Conservation (phyloP, 208 protist genomes). For the Plasmodiophora brassicae region DNA sequence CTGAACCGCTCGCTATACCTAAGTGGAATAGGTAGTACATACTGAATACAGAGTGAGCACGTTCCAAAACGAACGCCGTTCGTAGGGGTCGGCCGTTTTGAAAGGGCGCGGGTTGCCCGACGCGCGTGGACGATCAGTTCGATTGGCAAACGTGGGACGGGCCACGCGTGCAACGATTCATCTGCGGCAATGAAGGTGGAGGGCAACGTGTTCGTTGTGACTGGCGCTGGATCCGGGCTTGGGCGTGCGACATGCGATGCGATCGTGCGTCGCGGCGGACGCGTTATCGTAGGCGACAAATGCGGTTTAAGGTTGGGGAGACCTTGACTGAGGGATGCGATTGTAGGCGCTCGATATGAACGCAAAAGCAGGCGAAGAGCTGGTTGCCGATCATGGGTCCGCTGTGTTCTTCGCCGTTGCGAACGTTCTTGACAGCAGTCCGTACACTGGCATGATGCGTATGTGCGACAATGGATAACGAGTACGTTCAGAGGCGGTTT, state of each 20-base stretch:
- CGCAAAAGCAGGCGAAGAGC: neutral
- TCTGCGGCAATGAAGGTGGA: slow-evolving; percentile 39
- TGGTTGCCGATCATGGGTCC: neutral
- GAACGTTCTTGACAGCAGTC: neutral
- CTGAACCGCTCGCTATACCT: too few species aligned
- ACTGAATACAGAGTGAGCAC: too few species aligned
- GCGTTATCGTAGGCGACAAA: slow-evolving; percentile 6
- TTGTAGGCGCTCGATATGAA: neutral
- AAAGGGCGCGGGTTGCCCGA: too few species aligned
- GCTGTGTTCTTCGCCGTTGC: neutral
- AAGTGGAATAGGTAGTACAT: too few species aligned
- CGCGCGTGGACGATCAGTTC: too few species aligned
- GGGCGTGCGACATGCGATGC: neutral
- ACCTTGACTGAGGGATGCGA: neutral
- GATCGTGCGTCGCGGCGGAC: neutral
- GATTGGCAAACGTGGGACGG: too few species aligned
- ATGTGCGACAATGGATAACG: neutral
- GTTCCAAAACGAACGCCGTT: too few species aligned
- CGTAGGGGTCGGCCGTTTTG: too few species aligned
- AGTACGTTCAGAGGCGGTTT: neutral
- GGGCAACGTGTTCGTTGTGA: slow-evolving; percentile 27
- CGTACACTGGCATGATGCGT: neutral
- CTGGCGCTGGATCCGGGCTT: slow-evolving; percentile 10
- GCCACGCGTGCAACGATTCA: too few species aligned
- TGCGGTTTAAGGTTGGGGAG: neutral